A percentile compares a stretch with the other conserved stretches of the same genome.
phyloP scores from a whole-genome alignment of 208 protist species.

The Trypanosoma platydactyli region DNA sequence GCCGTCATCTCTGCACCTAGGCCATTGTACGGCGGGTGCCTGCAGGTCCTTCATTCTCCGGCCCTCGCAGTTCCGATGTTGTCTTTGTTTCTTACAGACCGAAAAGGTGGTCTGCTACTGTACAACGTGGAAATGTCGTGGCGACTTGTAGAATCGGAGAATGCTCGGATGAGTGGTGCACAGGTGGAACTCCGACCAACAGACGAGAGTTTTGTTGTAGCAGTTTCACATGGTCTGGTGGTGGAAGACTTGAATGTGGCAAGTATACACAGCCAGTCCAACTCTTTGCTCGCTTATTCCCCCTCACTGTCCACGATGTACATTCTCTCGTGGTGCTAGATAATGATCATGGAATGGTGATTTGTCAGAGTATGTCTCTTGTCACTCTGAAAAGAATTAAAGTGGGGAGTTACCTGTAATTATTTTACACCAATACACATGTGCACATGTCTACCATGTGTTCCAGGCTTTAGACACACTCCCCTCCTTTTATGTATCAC shows the following conservation, averaged over 20 bases:
- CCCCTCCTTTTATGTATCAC: too few species aligned
- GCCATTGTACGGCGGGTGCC: constrained; percentile 23
- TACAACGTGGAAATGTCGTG: constrained; percentile 79
- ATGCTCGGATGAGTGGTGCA: constrained; percentile 19
- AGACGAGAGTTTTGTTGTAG: constrained; percentile 53
- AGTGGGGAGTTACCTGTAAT: too few species aligned
- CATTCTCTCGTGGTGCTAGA: constrained; percentile 36
- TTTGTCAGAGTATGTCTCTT: too few species aligned
- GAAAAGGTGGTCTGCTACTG: constrained; percentile 59
- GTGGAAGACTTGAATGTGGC: constrained; percentile 55
- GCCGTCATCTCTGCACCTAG: constrained; percentile 27
- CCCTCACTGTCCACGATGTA: constrained; percentile 56
- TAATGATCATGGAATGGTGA: too few species aligned
- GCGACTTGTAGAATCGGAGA: constrained; percentile 22
- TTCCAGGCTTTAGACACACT: too few species aligned
- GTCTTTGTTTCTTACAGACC: constrained; percentile 56
- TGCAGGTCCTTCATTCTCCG: constrained; percentile 23
- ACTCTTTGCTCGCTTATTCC: constrained; percentile 41
- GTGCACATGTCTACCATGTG: too few species aligned
- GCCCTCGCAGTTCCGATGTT: constrained; percentile 50
- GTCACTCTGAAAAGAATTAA: too few species aligned
- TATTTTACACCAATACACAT: too few species aligned
- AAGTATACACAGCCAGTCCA: constrained; percentile 8
- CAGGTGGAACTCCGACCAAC: constrained; percentile 38
- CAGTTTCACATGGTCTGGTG: constrained; percentile 46